Evolutionary conservation across 225 moss, liverwort and hornwort genomes (phyloP), one percentile per base, ranked within the genome.

Genomic region (Sphagnum contortum): DNA sequence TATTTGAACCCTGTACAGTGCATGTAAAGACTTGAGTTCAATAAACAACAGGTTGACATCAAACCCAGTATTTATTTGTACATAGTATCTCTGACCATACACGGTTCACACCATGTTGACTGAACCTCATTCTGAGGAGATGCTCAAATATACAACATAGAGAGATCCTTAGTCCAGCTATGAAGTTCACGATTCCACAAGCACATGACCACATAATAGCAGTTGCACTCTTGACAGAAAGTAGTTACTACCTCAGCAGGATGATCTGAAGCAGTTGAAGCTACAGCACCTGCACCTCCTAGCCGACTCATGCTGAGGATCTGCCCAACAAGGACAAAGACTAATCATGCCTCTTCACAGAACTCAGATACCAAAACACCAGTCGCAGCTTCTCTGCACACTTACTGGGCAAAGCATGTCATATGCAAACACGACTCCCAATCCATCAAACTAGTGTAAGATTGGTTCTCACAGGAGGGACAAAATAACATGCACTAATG

Each of bases 281-380:
- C 91, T 47, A 83, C 86, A 13, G 85, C 98, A 11, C 98, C 98
- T 6, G 98, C 93, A 71, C 86, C 83, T 75, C 98, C 98, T 57
- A 99, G 69, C 62, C 98, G 87, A 73, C 98, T 99, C 98, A 99
- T 99, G 70, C 98, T 99, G 68, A 99, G 72, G 48, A 93, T 85
- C 96, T 98, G 93, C 64, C 57, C 58, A 52, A 29, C 29, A 29
- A 29, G 29, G 29, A 29, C 29, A 29, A 29, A 29, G 29, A 29
- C 1, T 29, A 29, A 29, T 29, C 29, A 29, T 29, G 29, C 29
- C 29, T 29, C 29, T 29, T 29, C 14, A 64, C 57, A n/a, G n/a
- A 56, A n/a, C 29, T 29, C 55, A 56, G n/a, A 56, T 56, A n/a
- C 9, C n/a, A 29, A 29, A 29, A 29, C 29, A 29, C 29, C 29